Evolutionary conservation across 2,329 filamentous ascomycete species (phyloP).

Genomic region (Diaporthe sp.): DNA sequence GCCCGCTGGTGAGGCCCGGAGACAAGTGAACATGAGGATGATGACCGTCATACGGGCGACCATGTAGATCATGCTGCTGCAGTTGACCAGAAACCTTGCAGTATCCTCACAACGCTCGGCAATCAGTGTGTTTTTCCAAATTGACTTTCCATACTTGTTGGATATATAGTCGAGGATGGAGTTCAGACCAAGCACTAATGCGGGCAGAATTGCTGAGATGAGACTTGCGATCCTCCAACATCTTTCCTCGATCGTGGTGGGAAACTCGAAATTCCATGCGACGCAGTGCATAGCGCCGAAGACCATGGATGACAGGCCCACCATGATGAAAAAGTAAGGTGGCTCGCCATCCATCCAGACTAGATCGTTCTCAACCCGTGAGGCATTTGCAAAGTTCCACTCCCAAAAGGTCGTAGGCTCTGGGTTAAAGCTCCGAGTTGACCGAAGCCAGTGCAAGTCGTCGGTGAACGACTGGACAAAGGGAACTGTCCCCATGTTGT

Average conservation of each 20-base stretch:
- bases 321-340: background rate
- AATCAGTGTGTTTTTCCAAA: background rate
- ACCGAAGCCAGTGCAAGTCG: background rate
- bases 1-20: background rate
- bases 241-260: background rate
- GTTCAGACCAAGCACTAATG: background rate
- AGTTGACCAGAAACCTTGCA: background rate
- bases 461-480: background rate
- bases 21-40: background rate
- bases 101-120: background rate
- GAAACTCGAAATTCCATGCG: background rate
- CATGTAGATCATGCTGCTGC: background rate
- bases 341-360: background rate
- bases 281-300: background rate
- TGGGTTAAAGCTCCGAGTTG: background rate
- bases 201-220: background rate
- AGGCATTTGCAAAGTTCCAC: background rate
- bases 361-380: background rate
- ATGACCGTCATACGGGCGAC: background rate
- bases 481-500: background rate
- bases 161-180: background rate
- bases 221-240: background rate
- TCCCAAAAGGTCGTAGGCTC: background rate
- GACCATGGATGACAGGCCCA: background rate
- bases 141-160: background rate